Evolutionary conservation across 108 stramenopile species (phyloP), one percentile per base, ranked within the genome.

Genomic region (Pseudonitzschia delicatissima): DNA sequence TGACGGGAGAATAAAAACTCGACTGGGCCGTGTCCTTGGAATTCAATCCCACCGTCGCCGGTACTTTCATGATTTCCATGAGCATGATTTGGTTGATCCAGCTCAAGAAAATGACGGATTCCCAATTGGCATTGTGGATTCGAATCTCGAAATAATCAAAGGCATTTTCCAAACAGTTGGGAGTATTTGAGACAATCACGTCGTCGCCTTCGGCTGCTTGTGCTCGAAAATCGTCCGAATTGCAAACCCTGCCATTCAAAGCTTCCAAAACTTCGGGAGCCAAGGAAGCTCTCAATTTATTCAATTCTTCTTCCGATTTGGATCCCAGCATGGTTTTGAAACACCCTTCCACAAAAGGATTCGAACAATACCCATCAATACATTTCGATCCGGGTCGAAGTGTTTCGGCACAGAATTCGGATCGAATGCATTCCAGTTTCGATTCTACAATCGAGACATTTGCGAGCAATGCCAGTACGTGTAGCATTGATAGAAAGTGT

Each of bases 261-360:
- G 40, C 0, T 42, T 42, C 13, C 15, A 42, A 42, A 15, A 1
- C 11, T 42, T 0, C 11, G 11, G 15, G 1, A 15, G 13, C 40
- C 15, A 42, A 2, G 11, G 12, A 37, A 18, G 8, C 31, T n/a
- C 29, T 7, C 9, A 29, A 8, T 17, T 32, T 29, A 25, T 0
- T 62, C 2, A 40, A 20, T 0, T 62, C 36, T 27, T 31, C 3
- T 44, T 5, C 17, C 13, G 4, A n/a, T 47, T 32, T 15, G 45
- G 32, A 18, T 60, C 60, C 68, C 9, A 37, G 20, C 13, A 33
- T 21, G 5, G 49, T 55, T 15, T 39, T 15, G n/a, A 79, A 60
- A 50, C 78, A 79, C 3, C 78, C 78, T 21, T 35, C 37, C 29
- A 45, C 58, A 39, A 71, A 79, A 12, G 73, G 78, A 67, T 75